Base-by-base conservation (phyloP, 305 asterid genomes). In the Ajuga reptans region DNA sequence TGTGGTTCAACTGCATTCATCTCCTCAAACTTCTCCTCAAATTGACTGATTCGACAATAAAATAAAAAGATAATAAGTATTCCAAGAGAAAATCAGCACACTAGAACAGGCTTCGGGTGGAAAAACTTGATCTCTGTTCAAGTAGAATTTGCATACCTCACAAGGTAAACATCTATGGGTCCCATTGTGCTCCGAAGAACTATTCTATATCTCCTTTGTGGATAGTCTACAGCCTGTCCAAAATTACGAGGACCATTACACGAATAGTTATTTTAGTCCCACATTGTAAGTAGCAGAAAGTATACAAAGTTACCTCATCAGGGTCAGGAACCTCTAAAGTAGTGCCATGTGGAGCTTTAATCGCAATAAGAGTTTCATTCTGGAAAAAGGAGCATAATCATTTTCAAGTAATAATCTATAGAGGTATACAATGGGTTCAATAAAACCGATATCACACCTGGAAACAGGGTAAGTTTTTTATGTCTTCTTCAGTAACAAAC, bases 161-260 rank as follows among this genome's bases (percentile, higher is more conserved):
- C 95, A 31, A 90, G 95, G 83, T 85, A 90, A 73, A 88, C 92
- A 79, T 90, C 95, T 15, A 90, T 81, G 2, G 97, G 97, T 18
- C 97, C 97, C 97, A 90, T 88, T 77, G 95, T 85, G 84, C 97
- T 90, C 53, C 96, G 81, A 45, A 90, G 84, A 74, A 87, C 95
- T 43, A 90, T 81, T 82, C 85, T 83, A 71, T 88, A 90, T 79
- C 96, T 84, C 81, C 92, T 84, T 78, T 90, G 97, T n/a, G 92
- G 95, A 82, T 84, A 88, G 70, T 91, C 96, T 59, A 79, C 89
- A 70, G 89, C 95, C 96, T 88, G 84, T 42, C 27, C 54, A 21
- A 17, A 60, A 56, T 8, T 24, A 37, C 17, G 17, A 3, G 29
- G 14, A 61, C 9, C 18, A 16, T 41, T 39, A 49, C 31, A 53